Conservation (phyloP, 2,329 filamentous ascomycete species). For the Domatiomyces globalis region DNA sequence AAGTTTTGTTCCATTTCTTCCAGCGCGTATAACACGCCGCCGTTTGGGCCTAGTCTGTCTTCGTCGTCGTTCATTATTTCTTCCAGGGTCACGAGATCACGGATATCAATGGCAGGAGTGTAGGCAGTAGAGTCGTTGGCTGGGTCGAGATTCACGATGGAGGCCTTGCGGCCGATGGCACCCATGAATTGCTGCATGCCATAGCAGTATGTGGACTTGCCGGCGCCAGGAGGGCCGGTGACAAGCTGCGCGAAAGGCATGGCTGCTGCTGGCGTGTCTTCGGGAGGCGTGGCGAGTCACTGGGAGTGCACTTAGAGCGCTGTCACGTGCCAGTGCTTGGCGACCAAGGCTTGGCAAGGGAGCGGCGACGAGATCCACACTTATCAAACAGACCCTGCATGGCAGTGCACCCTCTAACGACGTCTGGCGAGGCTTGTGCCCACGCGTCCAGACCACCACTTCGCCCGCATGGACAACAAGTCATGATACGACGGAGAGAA, state of each 20-base stretch:
- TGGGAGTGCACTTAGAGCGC: too few relatives aligned
- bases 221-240: constrained; percentile 84
- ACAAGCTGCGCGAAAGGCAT: constrained; percentile 63
- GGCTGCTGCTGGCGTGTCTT: not conserved
- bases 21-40: constrained; percentile 79
- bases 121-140: constrained; percentile 91
- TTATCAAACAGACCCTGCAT: too few relatives aligned
- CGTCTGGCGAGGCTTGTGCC: too few relatives aligned
- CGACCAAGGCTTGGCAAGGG: not conserved
- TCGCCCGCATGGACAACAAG: too few relatives aligned
- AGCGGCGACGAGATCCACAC: not conserved
- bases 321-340: not conserved
- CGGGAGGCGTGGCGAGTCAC: too few relatives aligned
- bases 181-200: constrained; percentile 98
- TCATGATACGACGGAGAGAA: too few relatives aligned
- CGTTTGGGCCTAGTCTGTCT: constrained; percentile 63
- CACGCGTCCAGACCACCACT: too few relatives aligned
- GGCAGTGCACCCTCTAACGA: too few relatives aligned
- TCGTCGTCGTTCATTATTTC: constrained; percentile 88
- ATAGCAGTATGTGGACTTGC: constrained; percentile 97
- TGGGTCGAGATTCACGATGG: constrained; percentile 89
- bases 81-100: constrained; percentile 75
- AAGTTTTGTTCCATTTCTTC: constrained; percentile 91
- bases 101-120: constrained; percentile 77
- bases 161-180: constrained; percentile 87